These are phyloP conservation scores for Cornus florida DNA, from an alignment of 148 eudicot genomes.

Conservation along the genomic window DNA sequence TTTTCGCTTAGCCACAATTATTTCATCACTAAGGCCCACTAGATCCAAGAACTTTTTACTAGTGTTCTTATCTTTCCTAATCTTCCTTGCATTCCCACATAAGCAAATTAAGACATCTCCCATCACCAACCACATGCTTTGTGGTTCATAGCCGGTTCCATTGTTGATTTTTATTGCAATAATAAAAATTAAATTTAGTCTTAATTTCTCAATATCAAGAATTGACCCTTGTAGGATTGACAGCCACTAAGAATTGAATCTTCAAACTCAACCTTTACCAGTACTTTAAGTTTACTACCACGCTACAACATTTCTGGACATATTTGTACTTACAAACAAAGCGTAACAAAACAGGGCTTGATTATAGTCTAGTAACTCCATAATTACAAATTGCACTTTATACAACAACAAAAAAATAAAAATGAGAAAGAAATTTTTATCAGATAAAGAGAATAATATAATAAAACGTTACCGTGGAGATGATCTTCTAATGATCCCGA, in stretches of 20 bases:
- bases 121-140: not conserved
- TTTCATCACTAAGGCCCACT: not conserved
- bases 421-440: not conserved
- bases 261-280: too few relatives aligned
- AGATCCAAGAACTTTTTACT: not conserved
- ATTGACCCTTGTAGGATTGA: too few relatives aligned
- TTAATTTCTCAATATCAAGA: not conserved
- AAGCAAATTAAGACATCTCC: not conserved
- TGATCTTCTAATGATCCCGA: conserved; percentile 93
- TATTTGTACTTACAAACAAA: not conserved
- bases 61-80: not conserved
- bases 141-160: not conserved
- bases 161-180: not conserved
- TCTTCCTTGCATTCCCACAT: not conserved
- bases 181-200: too few relatives aligned
- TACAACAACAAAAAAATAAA: not conserved
- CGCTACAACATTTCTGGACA: not conserved
- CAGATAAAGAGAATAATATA: not conserved
- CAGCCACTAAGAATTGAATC: too few relatives aligned
- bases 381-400: not conserved
- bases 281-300: too few relatives aligned
- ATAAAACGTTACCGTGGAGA: conserved; percentile 64
- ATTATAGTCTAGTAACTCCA: not conserved
- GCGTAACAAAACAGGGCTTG: not conserved
- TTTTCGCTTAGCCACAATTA: not conserved